Conservation (phyloP, 768 basidiomycete genomes). For the Rhodotorula diobovata region DNA sequence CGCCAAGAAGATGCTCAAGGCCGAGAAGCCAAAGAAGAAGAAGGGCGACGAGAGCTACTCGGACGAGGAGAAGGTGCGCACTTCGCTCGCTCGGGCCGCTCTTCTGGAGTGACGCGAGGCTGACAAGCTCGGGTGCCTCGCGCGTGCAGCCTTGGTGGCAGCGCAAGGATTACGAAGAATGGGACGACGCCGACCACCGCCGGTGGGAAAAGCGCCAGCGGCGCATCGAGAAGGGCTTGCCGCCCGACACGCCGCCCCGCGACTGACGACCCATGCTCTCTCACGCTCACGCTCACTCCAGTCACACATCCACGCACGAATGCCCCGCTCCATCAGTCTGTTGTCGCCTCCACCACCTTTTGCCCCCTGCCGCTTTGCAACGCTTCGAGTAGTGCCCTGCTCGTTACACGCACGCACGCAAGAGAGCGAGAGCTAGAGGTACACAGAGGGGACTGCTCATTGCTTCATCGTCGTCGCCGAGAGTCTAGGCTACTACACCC, state of each 20-base stretch:
- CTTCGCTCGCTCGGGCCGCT: neutral
- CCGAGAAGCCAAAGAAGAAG: constrained; percentile 27
- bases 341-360: too few relatives aligned
- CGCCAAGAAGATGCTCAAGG: constrained; percentile 2
- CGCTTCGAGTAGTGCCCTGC: too few relatives aligned
- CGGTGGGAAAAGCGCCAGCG: constrained; percentile 20
- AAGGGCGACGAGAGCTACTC: constrained; percentile 35
- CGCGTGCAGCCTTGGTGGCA: constrained; percentile 29
- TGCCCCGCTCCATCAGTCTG: too few relatives aligned
- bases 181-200: constrained; percentile 20
- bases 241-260: neutral
- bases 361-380: too few relatives aligned
- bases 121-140: too few relatives aligned
- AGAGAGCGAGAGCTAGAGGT: too few relatives aligned
- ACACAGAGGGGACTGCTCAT: neutral
- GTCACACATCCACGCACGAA: too few relatives aligned
- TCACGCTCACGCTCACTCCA: too few relatives aligned
- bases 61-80: constrained; percentile 41
- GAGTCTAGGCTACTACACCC: constrained; percentile 19
- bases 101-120: neutral
- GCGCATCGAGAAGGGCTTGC: constrained; percentile 19
- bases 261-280: too few relatives aligned
- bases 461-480: neutral
- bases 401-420: too few relatives aligned
- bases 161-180: constrained; percentile 24